These are phyloP conservation scores for Emmonsia crescens DNA, from an alignment of 2,329 filamentous ascomycete genomes.

Conservation along the genomic window DNA sequence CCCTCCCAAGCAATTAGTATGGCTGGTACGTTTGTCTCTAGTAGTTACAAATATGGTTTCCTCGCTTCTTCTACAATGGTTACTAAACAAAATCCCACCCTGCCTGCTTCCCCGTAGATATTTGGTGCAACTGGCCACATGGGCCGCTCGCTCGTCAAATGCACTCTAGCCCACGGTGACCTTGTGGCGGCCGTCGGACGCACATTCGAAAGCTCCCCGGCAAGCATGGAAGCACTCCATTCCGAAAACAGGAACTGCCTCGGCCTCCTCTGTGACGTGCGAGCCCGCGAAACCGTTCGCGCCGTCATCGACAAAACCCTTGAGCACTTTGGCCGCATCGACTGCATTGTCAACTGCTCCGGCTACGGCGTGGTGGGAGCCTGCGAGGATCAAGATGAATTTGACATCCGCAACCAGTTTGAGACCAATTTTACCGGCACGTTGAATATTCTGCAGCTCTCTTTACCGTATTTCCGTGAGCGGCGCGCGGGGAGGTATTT, in stretches of 20 bases:
- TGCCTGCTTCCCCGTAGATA: conserved; percentile 42
- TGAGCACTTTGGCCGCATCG: conserved; percentile 65
- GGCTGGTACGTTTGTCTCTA: conserved; percentile 56
- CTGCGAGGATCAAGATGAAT: conserved; percentile 93
- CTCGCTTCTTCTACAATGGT: neutral
- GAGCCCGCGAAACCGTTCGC: conserved; percentile 66
- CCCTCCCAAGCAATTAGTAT: conserved; percentile 65
- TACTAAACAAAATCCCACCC: neutral
- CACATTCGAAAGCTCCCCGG: conserved; percentile 61
- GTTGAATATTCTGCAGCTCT: conserved; percentile 81
- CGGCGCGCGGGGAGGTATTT: conserved; percentile 70
- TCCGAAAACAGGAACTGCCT: conserved; percentile 51
- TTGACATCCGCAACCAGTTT: conserved; percentile 90
- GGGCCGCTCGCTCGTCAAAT: conserved; percentile 79
- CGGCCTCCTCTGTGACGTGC: conserved; percentile 80
- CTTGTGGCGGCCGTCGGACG: conserved; percentile 78
- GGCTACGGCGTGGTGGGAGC: conserved; percentile 92
- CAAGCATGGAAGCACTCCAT: conserved; percentile 62
- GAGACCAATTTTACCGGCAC: conserved; percentile 97
- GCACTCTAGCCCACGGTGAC: conserved; percentile 68
- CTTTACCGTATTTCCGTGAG: conserved; percentile 74
- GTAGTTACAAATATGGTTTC: neutral
- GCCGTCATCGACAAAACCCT: conserved; percentile 60
- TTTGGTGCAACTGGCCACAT: conserved; percentile 98
- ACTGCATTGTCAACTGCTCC: conserved; percentile 86